Conservation (phyloP, 495 filamentous ascomycete species). For the Neurospora sp. region DNA sequence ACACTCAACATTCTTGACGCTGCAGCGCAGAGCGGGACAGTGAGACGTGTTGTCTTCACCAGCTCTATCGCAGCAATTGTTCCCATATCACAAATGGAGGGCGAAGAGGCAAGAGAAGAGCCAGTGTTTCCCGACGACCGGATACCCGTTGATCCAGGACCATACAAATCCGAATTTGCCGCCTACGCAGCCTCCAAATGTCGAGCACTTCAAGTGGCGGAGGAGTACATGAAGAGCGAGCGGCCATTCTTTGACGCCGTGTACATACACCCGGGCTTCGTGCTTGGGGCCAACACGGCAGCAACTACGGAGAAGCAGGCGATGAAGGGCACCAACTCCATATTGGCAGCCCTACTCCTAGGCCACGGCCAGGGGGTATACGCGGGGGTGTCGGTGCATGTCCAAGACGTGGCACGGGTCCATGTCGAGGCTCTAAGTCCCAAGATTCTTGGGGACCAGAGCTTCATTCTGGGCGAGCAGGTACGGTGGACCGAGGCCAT, state of each 20-base stretch:
- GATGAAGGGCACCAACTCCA: conserved; percentile 26
- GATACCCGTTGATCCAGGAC: conserved; percentile 20
- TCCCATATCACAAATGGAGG: conserved; percentile 16
- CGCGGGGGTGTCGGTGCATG: conserved; percentile 28
- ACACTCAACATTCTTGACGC: conserved; percentile 65
- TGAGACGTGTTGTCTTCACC: conserved; percentile 55
- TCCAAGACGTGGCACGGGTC: conserved; percentile 33
- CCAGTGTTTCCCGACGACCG: conserved; percentile 18
- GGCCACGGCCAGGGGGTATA: conserved; percentile 20
- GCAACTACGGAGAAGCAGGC: conserved; percentile 21
- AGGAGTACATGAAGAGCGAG: conserved; percentile 29
- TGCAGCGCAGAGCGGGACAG: conserved; percentile 45
- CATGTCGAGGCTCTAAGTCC: conserved; percentile 33
- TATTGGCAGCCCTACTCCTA: conserved; percentile 26
- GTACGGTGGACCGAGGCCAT: conserved; percentile 36
- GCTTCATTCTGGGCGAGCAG: conserved; percentile 23
- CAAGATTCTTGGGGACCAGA: conserved; percentile 27
- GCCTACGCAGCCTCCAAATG: conserved; percentile 34
- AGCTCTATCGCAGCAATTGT: conserved; percentile 32
- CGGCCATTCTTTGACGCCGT: conserved; percentile 37
- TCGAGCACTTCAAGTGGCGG: conserved; percentile 30
- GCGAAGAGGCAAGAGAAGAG: conserved; percentile 1
- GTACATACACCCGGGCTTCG: conserved; percentile 36
- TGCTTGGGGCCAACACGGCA: conserved; percentile 34
- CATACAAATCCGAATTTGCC: conserved; percentile 26